phyloP scores from a whole-genome alignment of 371 early-diverging fungal species.

The Batkoa obscura region DNA sequence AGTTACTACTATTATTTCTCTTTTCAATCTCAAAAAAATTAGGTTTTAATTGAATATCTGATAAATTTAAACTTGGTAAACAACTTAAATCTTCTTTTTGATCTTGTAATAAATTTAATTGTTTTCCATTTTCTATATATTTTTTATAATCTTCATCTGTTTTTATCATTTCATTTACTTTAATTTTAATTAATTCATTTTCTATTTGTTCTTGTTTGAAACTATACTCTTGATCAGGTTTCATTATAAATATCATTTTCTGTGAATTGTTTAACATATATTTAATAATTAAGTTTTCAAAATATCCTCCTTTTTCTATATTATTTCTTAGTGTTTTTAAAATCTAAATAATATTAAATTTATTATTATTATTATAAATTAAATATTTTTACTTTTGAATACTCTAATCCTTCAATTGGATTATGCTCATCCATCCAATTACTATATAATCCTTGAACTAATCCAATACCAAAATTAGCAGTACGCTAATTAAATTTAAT shows the following conservation, averaged over 20 bases:
- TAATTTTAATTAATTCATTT: conserved; percentile 30
- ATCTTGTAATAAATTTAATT: too few relatives aligned
- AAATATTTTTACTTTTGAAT: conserved; percentile 29
- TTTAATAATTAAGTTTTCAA: conserved; percentile 41
- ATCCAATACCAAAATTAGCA: conserved; percentile 65
- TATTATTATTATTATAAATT: too few relatives aligned
- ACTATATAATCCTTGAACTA: conserved; percentile 55
- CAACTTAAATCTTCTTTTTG: conserved; percentile 51
- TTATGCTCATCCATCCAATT: conserved; percentile 77
- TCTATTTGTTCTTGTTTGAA: conserved; percentile 38
- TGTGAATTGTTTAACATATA: conserved; percentile 63
- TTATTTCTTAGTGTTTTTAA: conserved; percentile 48
- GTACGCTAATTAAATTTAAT: conserved; percentile 31
- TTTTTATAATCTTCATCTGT: conserved; percentile 33
- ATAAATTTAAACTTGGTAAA: conserved; percentile 59
- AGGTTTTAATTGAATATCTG: conserved; percentile 43
- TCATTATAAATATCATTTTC: conserved; percentile 58
- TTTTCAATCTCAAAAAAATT: conserved; percentile 45
- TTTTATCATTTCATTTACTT: conserved; percentile 31
- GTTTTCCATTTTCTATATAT: conserved; percentile 36
- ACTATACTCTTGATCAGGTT: conserved; percentile 45
- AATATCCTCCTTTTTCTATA: conserved; percentile 37
- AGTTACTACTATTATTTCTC: conserved; percentile 42
- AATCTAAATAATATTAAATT: conserved; percentile 18
- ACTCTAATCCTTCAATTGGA: conserved; percentile 62